Base-by-base conservation (phyloP, 495 filamentous ascomycete genomes). In the Pseudomonodictys pantanalensis region DNA sequence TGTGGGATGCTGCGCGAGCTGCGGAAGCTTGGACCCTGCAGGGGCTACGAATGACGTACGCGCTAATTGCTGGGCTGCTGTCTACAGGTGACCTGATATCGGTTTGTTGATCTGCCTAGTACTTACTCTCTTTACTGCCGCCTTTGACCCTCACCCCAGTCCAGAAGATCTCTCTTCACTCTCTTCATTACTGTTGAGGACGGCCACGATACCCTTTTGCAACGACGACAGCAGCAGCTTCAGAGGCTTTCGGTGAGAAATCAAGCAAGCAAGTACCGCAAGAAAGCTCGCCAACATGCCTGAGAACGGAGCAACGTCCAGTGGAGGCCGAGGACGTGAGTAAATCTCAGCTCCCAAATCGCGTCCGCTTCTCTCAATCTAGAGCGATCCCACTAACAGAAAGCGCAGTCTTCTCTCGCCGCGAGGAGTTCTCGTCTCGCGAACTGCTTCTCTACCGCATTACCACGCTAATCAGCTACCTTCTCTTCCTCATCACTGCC, bases 401-500 rank as follows among this genome's bases (percentile, higher is more conserved):
- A 8, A 28, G 11, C 51, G 5, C 55, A 73, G 71, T 67, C 59
- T 73, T 73, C 61, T 39, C 46, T 23, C 38, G 49, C 33, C 66
- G 62, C 26, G 62, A 69, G 17, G 39, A 61, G 9, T 58, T 51
- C 66, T 58, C 60, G 20, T 46, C 48, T 15, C 11, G 48, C 22
- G 12, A 23, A 5, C 52, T 85, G 26, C 71, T 74, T 22, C 65
- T 76, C 22, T 84, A 92, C 77, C 87, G 87, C 61, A 68, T 89
- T 64, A 69, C 89, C 35, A 88, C 88, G 5, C 73, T 83, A 17
- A 49, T 91, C 32, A 83, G 86, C 7, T 95, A 87, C 86, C 69
- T 87, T 30, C 72, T 95, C 52, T 78, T 86, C 12, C 72, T 92
- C 45, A 67, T 88, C 50, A 76, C 83, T 29, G 78, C 83, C 51